phyloP scores from a whole-genome alignment of 192 early-diverging fungal species.

The Irineochytrium annulatum region DNA sequence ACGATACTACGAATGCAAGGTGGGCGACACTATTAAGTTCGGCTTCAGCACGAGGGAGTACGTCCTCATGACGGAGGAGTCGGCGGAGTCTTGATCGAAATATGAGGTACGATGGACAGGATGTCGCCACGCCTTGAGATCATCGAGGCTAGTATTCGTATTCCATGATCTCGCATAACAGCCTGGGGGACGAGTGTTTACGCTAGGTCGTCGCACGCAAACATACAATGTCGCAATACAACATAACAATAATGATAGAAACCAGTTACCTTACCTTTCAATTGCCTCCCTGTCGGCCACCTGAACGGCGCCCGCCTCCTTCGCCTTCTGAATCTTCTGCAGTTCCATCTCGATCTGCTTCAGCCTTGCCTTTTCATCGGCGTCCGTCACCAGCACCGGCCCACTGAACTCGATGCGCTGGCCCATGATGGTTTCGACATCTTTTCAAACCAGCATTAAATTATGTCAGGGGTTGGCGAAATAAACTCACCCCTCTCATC shows the following conservation, averaged over 20 bases:
- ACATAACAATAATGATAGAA: too few species aligned
- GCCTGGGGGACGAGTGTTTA: conserved; percentile 5
- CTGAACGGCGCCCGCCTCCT: too few species aligned
- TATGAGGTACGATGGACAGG: background rate
- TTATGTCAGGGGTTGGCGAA: background rate
- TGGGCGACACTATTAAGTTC: conserved; percentile 85
- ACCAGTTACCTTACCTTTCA: too few species aligned
- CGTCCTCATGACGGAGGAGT: conserved; percentile 75
- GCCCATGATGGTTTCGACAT: conserved; percentile 18
- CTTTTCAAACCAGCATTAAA: background rate
- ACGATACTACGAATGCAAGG: conserved; percentile 79
- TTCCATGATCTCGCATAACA: conserved; percentile 11
- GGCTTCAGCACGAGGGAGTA: conserved; percentile 88
- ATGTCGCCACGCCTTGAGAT: background rate
- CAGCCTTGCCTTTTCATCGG: conserved; percentile 9
- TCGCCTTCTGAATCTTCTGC: conserved; percentile 1
- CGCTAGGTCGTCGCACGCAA: conserved; percentile 14
- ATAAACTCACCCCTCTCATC: background rate
- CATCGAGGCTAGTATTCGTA: background rate
- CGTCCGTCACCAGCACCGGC: conserved; percentile 4
- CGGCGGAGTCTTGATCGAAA: background rate
- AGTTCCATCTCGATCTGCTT: conserved; percentile 11
- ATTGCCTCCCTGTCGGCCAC: too few species aligned
- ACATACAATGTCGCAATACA: too few species aligned
- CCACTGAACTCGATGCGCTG: background rate